Evolutionary conservation across 1,139 yeast genomes (phyloP), one percentile per base, ranked within the genome.

Genomic region (Geotrichum fermentans): DNA sequence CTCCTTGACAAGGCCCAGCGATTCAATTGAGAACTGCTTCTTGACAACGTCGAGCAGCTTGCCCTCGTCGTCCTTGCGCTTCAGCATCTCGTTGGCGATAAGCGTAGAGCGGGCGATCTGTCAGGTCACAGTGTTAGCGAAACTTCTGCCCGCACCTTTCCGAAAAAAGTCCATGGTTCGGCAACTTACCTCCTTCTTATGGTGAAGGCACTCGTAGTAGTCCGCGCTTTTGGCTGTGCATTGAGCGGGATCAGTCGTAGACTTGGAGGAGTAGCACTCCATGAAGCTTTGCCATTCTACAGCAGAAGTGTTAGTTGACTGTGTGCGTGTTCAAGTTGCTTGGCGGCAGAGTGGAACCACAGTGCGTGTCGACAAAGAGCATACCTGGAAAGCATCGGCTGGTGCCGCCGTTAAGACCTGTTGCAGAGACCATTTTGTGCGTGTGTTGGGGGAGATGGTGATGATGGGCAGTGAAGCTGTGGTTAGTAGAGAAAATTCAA

Each of bases 171-270:
- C 28, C 10, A 24, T 24, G 28, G 10, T 24, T 6, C 28, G 6
- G 28, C 6, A 24, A 24, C 28, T 24, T 50, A 58, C 67, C 62
- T 73, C 79, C 60, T 73, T 73, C 29, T 62, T 62, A 61, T 74
- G 78, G 59, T 72, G 76, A 43, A 74, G 66, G 56, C 79, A 74
- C 61, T 74, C 79, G 47, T 67, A 62, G 64, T 74, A 75, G 59
- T 74, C 79, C 47, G 69, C 76, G 30, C 71, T 69, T 46, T 64
- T 61, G 22, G 71, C 69, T 40, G 60, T 61, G 61, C 78, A 75
- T 52, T 69, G 59, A 42, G 56, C 56, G 20, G 67, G 66, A 48
- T 63, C 63, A 36, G 62, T 59, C 3, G 74, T 70, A 29, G 63
- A 61, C 42, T 64, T 66, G 40, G 71, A 67, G 18, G 76, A 68